Percentiles rank a stretch among this genome's conserved stretches.
phyloP scores from a whole-genome alignment of 805 yeast species.

The Saccharomycopsis javanensis region DNA sequence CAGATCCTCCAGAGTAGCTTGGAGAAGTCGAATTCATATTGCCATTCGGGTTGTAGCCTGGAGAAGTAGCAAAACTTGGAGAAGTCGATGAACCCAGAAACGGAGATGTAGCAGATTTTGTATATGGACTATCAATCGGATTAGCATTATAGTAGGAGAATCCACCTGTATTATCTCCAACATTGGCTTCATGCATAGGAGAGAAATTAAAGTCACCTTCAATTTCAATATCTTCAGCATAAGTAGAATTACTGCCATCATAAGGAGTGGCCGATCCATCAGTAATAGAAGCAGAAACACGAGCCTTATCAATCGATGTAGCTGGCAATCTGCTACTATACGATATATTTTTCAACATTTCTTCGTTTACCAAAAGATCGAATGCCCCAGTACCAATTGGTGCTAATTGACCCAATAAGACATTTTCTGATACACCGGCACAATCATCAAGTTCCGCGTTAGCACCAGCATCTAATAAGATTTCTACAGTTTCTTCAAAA shows the following conservation, averaged over 20 bases:
- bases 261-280: constrained; percentile 93
- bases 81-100: constrained; percentile 42
- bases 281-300: constrained; percentile 36
- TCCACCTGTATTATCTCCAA: constrained; percentile 70
- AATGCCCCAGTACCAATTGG: constrained; percentile 98
- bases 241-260: constrained; percentile 41
- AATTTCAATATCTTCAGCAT: constrained; percentile 51
- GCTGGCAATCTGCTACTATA: constrained; percentile 33
- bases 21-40: constrained; percentile 41
- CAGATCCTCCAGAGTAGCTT: constrained; percentile 40
- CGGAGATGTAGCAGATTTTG: constrained; percentile 43
- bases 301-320: constrained; percentile 27
- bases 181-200: constrained; percentile 83
- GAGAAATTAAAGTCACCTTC: constrained; percentile 80
- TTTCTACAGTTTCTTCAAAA: constrained; percentile 98
- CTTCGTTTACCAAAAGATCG: constrained; percentile 90
- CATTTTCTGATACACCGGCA: constrained; percentile 96
- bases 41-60: constrained; percentile 31
- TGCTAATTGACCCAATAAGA: constrained; percentile 95
- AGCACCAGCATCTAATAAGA: constrained; percentile 95
- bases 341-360: constrained; percentile 59
- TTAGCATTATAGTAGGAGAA: constrained; percentile 46
- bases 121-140: constrained; percentile 37
- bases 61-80: constrained; percentile 38
- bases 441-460: constrained; percentile 97